Percentiles rank a stretch among this genome's conserved stretches.
Conservation (phyloP, 345 rosid species). For the Euphorbia tirucalli region DNA sequence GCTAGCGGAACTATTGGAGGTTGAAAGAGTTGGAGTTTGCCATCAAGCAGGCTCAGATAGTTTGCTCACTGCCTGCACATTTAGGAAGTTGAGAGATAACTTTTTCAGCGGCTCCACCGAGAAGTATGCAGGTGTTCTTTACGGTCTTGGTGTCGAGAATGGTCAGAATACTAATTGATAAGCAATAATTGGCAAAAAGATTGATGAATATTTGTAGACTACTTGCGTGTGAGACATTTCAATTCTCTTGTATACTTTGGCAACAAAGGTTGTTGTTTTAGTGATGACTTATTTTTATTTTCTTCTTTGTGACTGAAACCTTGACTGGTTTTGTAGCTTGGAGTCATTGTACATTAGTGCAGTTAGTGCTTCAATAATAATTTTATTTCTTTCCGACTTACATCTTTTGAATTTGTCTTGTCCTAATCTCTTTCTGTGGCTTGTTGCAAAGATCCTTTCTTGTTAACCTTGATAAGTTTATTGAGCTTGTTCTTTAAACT, state of each 20-base stretch:
- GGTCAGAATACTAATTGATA: slow-evolving; percentile 60
- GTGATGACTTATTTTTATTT: slow-evolving; percentile 44
- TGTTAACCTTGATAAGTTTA: not conserved
- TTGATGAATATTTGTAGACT: slow-evolving; percentile 59
- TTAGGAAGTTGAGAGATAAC: slow-evolving; percentile 78
- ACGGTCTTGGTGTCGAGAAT: slow-evolving; percentile 84
- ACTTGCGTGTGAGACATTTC: slow-evolving; percentile 51
- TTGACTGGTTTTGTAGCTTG: slow-evolving; percentile 57
- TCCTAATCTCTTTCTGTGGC: not conserved
- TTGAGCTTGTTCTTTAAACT: not conserved
- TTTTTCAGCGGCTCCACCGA: slow-evolving; percentile 65
- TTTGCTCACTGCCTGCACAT: slow-evolving; percentile 80
- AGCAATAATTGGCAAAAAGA: slow-evolving; percentile 25
- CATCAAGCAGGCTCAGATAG: slow-evolving; percentile 96
- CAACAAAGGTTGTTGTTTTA: slow-evolving; percentile 54
- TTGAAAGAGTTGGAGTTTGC: slow-evolving; percentile 72
- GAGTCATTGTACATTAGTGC: slow-evolving; percentile 68
- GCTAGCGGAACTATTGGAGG: slow-evolving; percentile 85
- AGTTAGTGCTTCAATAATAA: slow-evolving; percentile 59
- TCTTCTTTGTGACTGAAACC: slow-evolving; percentile 44
- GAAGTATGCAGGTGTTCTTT: slow-evolving; percentile 82
- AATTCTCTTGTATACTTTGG: slow-evolving; percentile 61
- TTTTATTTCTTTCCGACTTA: slow-evolving; percentile 20
- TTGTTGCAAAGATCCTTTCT: no score
- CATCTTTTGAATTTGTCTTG: not conserved